Evolutionary conservation across 1,284 basidiomycete genomes (phyloP).

Genomic region (Taiwanofungus camphoratus): DNA sequence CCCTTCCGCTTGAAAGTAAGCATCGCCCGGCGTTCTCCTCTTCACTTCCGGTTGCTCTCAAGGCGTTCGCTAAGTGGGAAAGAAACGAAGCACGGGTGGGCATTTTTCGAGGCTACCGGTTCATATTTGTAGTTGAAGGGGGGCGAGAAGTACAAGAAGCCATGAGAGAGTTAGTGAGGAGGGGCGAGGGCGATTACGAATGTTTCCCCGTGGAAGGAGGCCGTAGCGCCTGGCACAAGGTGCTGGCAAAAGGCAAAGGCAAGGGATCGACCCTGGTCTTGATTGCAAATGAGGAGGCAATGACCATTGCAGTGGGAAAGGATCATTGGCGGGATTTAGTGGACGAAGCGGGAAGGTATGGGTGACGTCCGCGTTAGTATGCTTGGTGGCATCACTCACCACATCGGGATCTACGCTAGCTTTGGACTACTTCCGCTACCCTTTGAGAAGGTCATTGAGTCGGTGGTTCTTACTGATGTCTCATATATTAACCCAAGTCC

Average conservation of each 20-base stretch:
- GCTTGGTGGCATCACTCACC: too few species aligned
- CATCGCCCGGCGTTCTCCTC: constrained; percentile 52
- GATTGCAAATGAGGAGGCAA: constrained; percentile 41
- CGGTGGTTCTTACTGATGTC: constrained; percentile 27
- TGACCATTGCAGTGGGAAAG: constrained; percentile 44
- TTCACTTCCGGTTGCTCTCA: constrained; percentile 40
- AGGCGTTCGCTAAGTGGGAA: constrained; percentile 53
- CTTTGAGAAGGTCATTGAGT: constrained; percentile 26
- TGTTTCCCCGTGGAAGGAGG: constrained; percentile 48
- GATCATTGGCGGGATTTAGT: constrained; percentile 47
- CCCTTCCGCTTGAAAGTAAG: constrained; percentile 44
- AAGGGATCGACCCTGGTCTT: constrained; percentile 45
- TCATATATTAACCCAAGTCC: constrained; percentile 23
- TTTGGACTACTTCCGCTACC: constrained; percentile 24
- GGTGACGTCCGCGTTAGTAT: constrained; percentile 3
- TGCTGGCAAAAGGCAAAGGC: constrained; percentile 42
- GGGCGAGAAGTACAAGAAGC: constrained; percentile 41
- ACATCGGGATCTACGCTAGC: too few species aligned
- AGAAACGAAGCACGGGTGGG: constrained; percentile 53
- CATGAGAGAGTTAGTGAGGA: constrained; percentile 44
- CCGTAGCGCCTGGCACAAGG: constrained; percentile 40
- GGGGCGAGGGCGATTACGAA: constrained; percentile 54
- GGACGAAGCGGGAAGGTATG: constrained; percentile 46
- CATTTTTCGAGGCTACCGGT: constrained; percentile 46
- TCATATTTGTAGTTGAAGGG: constrained; percentile 54